Evolutionary conservation across 148 eudicot species (phyloP), one percentile per base, ranked within the genome.

Genomic region (Talinum fruticosum): DNA sequence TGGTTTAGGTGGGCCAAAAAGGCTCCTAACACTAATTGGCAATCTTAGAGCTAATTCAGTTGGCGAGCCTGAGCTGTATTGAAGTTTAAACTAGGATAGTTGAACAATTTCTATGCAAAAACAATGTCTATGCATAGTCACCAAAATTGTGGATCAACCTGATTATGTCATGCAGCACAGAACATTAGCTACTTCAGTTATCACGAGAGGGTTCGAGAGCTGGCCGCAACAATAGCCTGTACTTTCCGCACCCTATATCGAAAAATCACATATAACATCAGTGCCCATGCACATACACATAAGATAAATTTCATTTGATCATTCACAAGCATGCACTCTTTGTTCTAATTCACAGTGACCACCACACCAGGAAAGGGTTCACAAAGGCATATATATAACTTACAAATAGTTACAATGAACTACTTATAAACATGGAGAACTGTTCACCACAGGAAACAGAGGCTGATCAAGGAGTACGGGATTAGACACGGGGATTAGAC

Each of bases 401-500:
- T 28, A 28, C 66, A 62, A 62, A 62, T 62, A 62, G 33, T 28
- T 62, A 62, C 66, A 28, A 62, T 0, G 3, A 4, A 62, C 66
- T 16, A 62, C 33, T 62, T 33, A 28, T 28, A 62, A 54, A 54
- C 33, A 62, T 13, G 33, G 23, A 62, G 66, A 18, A 28, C 18
- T 65, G 19, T 2, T 66, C 37, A 19, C 2, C 70, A 70, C 64
- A 8, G 1, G 12, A 70, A 54, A 70, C 73, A 41, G 13, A 15
- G 19, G 34, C 21, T 15, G 23, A 57, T 19, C 8, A n/a, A 24
- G 32, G 47, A 66, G n/a, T n/a, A n/a, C n/a, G n/a, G n/a, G 12
- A 24, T 64, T n/a, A n/a, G n/a, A n/a, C n/a, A 29, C 33, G 12
- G 29, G 49, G 32, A 51, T 66, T 79, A 90, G 80, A 88, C 85